Conservation (phyloP, 495 filamentous ascomycete genomes). For the Amorphotheca resinae region DNA sequence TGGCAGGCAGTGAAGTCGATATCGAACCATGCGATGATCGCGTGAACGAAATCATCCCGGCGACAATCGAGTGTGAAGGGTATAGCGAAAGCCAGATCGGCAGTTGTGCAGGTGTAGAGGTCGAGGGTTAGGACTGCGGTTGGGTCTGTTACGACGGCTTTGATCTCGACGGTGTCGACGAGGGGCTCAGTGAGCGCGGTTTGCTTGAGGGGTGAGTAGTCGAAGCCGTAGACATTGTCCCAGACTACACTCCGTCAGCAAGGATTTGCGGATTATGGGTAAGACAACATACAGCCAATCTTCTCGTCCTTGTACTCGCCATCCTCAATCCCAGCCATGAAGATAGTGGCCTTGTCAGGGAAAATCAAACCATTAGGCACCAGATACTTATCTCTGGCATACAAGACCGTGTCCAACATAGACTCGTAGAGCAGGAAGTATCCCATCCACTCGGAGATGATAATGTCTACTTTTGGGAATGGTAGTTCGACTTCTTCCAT, state of each 20-base stretch:
- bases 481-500: constrained; percentile 81
- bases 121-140: constrained; percentile 53
- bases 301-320: constrained; percentile 70
- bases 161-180: constrained; percentile 59
- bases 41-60: constrained; percentile 85
- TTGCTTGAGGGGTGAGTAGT: constrained; percentile 57
- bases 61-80: constrained; percentile 56
- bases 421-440: constrained; percentile 88
- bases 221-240: constrained; percentile 73
- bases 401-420: constrained; percentile 90
- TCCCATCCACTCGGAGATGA: constrained; percentile 97
- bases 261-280: background rate
- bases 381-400: constrained; percentile 76
- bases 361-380: constrained; percentile 70
- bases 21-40: constrained; percentile 95
- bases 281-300: constrained; percentile 41
- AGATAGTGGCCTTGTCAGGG: constrained; percentile 79
- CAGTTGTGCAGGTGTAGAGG: constrained; percentile 52
- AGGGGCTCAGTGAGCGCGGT: constrained; percentile 61
- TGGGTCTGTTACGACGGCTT: constrained; percentile 67
- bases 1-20: constrained; percentile 95
- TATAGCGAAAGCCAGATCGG: constrained; percentile 53
- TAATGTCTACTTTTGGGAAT: constrained; percentile 79
- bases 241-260: constrained; percentile 40
- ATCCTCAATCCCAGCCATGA: constrained; percentile 75